Evolutionary conservation across 805 yeast genomes (phyloP).

Genomic region (Komagataella ulmi): DNA sequence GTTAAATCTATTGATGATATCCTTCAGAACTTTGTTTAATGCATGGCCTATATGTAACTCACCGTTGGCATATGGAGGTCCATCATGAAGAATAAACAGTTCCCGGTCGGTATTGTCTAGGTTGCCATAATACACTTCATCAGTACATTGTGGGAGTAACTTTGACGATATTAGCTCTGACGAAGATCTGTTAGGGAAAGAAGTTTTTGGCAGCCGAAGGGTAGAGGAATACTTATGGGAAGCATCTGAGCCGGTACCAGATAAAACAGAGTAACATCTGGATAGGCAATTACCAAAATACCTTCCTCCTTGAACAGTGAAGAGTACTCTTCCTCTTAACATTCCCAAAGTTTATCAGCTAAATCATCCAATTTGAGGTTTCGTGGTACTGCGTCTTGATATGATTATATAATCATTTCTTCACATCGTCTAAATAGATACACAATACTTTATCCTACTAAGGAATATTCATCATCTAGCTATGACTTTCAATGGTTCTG

Average conservation of each 20-base stretch:
- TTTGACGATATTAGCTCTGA: slow-evolving; percentile 25
- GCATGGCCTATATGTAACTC: slow-evolving; percentile 89
- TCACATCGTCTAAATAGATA: neutral
- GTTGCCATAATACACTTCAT: slow-evolving; percentile 58
- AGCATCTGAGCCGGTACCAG: neutral
- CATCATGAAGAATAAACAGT: slow-evolving; percentile 74
- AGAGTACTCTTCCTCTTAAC: neutral
- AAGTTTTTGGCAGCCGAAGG: slow-evolving; percentile 52
- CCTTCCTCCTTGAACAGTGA: neutral
- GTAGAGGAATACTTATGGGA: slow-evolving; percentile 34
- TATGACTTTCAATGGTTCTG: neutral
- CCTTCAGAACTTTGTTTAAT: slow-evolving; percentile 78
- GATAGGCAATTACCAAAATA: neutral
- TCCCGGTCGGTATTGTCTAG: slow-evolving; percentile 18
- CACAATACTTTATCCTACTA: neutral
- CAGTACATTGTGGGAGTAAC: slow-evolving; percentile 39
- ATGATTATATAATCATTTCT: neutral
- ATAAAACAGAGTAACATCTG: neutral
- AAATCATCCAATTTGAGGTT: neutral
- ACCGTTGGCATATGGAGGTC: slow-evolving; percentile 98
- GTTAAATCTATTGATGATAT: slow-evolving; percentile 65
- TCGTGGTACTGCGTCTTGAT: neutral
- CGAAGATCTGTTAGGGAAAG: slow-evolving; percentile 50
- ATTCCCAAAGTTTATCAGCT: neutral
- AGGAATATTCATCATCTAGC: neutral